These are phyloP conservation scores for Mariannaea sp. DNA, from an alignment of 2,329 filamentous ascomycete genomes.

Conservation along the genomic window DNA sequence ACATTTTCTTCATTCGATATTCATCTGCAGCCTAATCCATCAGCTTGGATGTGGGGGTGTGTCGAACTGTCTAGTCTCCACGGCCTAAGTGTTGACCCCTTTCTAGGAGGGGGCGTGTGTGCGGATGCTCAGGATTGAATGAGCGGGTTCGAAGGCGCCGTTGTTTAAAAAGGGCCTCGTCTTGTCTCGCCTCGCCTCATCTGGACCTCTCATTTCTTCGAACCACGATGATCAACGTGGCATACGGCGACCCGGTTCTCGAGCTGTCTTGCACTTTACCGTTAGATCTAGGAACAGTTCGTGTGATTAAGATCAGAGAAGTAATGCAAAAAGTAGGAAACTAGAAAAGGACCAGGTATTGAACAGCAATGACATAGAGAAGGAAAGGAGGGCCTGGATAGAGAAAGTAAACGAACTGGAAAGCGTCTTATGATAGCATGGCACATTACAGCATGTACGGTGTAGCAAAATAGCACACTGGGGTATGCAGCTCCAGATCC, in stretches of 20 bases:
- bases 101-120: background rate
- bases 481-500: background rate
- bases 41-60: background rate
- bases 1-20: background rate
- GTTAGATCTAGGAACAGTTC: conserved; percentile 8
- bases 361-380: background rate
- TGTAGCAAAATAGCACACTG: background rate
- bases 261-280: too few species aligned
- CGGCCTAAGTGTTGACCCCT: background rate
- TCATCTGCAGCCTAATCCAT: background rate
- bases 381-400: background rate
- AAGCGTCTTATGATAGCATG: background rate
- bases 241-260: conserved; percentile 37
- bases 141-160: background rate
- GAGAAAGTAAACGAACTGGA: background rate
- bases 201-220: conserved; percentile 20
- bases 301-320: background rate
- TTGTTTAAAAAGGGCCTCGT: background rate
- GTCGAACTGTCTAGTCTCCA: background rate
- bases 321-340: background rate
- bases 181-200: too few species aligned
- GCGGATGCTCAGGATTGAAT: background rate
- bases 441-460: background rate
- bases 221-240: conserved; percentile 43
- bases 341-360: background rate